These are phyloP conservation scores for Phytophthora pinifolia DNA, from an alignment of 352 stramenopile genomes.

Conservation along the genomic window DNA sequence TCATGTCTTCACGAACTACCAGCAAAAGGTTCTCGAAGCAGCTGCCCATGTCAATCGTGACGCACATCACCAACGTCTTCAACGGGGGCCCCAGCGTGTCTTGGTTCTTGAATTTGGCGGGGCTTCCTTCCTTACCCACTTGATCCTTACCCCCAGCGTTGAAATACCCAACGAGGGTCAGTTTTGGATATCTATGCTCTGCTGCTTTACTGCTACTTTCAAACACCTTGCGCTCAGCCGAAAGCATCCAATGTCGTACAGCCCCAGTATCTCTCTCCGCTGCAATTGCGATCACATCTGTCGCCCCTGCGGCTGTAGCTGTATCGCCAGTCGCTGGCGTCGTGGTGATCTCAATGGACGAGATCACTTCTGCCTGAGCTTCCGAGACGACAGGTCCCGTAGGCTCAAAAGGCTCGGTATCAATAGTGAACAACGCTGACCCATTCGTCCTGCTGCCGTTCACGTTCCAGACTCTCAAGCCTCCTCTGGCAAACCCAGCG, in stretches of 20 bases:
- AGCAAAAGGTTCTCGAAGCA: constrained; percentile 57
- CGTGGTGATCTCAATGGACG: constrained; percentile 20
- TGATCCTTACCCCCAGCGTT: constrained; percentile 18
- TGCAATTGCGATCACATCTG: constrained; percentile 36
- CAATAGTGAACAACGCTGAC: constrained; percentile 21
- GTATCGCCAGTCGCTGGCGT: neutral
- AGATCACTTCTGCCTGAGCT: constrained; percentile 4
- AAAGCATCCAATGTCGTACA: constrained; percentile 47
- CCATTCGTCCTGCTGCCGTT: constrained; percentile 20
- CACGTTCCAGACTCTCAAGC: constrained; percentile 59
- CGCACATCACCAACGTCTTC: constrained; percentile 35
- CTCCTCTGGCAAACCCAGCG: constrained; percentile 37
- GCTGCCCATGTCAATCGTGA: constrained; percentile 51
- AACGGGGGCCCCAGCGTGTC: constrained; percentile 16
- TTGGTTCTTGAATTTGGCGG: constrained; percentile 15
- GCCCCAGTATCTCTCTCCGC: constrained; percentile 29
- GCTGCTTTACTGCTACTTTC: neutral
- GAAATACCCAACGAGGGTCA: constrained; percentile 36
- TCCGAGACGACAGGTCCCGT: constrained; percentile 2
- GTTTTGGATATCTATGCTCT: constrained; percentile 23
- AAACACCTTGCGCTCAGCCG: constrained; percentile 14
- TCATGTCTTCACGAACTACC: constrained; percentile 47
- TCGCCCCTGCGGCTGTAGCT: neutral
- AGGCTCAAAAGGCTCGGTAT: constrained; percentile 24
- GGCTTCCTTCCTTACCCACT: constrained; percentile 14